Percentiles rank a stretch among this genome's conserved stretches.
These are phyloP conservation scores for Penicillium odoratum DNA, from an alignment of 495 filamentous ascomycete genomes.

Conservation along the genomic window DNA sequence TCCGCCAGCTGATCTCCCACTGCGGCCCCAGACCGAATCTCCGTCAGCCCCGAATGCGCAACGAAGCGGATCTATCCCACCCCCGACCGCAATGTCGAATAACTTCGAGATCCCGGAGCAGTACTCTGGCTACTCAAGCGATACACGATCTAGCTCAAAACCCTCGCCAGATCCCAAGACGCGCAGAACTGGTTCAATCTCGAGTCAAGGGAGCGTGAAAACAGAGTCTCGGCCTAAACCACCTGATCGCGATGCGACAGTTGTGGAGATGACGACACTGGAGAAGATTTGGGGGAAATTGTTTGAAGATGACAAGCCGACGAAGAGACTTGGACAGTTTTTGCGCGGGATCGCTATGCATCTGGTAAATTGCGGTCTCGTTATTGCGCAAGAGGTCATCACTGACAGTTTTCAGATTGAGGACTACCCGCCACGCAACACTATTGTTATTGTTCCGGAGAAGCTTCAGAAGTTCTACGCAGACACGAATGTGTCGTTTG, in stretches of 20 bases:
- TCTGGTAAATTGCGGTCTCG: constrained; percentile 52
- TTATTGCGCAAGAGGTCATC: background rate
- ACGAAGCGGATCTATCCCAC: constrained; percentile 22
- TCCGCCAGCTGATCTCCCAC: constrained; percentile 21
- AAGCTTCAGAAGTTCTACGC: constrained; percentile 82
- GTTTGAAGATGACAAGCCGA: constrained; percentile 72
- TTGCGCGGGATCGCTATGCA: constrained; percentile 75
- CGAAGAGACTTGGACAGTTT: constrained; percentile 66
- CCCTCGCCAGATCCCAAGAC: constrained; percentile 21
- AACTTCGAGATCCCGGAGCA: constrained; percentile 32
- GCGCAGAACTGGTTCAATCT: constrained; percentile 29
- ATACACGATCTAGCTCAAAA: constrained; percentile 28
- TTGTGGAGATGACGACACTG: constrained; percentile 57
- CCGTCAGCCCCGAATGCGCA: constrained; percentile 22
- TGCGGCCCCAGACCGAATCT: constrained; percentile 33
- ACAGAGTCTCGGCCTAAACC: constrained; percentile 42
- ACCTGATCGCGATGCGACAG: constrained; percentile 46
- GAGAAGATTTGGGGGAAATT: constrained; percentile 75
- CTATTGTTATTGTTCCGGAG: constrained; percentile 74
- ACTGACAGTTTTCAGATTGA: constrained; percentile 61
- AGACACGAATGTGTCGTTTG: constrained; percentile 59
- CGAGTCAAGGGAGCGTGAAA: constrained; percentile 39
- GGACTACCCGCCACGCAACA: constrained; percentile 69
- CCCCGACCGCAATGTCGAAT: constrained; percentile 23
- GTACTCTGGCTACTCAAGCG: constrained; percentile 28